Conservation (phyloP, 2,329 filamentous ascomycete genomes). For the Madurella fahalii region DNA sequence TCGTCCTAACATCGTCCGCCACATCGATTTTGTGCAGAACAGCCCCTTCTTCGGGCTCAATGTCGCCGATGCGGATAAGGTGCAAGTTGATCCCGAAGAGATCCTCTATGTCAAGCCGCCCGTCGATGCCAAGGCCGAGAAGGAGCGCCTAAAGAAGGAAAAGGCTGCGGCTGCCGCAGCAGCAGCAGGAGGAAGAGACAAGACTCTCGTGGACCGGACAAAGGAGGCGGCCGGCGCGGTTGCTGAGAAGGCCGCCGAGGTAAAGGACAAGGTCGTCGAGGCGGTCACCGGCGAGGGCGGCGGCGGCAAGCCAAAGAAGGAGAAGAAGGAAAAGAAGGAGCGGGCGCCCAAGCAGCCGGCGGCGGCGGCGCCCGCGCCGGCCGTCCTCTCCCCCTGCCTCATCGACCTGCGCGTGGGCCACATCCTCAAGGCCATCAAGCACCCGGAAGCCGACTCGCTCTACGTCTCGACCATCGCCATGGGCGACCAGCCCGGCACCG, state of each 20-base stretch:
- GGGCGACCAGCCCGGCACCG: conserved; percentile 78
- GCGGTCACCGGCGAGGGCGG: conserved; percentile 32
- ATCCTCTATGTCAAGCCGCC: conserved; percentile 85
- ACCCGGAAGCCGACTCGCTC: conserved; percentile 94
- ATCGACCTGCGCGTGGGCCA: conserved; percentile 97
- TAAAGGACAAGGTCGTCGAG: conserved; percentile 47
- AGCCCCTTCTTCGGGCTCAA: conserved; percentile 68
- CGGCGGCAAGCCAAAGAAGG: conserved; percentile 60
- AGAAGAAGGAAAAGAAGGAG: conserved; percentile 93
- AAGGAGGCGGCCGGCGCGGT: conserved; percentile 54
- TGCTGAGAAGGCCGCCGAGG: conserved; percentile 45
- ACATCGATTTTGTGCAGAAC: conserved; percentile 94
- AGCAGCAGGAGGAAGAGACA: conserved; percentile 42
- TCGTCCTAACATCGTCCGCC: conserved; percentile 84
- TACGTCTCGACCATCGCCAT: conserved; percentile 95
- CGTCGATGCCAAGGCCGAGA: conserved; percentile 88
- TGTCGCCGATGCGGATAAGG: conserved; percentile 68
- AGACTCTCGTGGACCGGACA: conserved; percentile 55
- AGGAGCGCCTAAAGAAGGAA: conserved; percentile 94
- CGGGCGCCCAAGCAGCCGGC: conserved; percentile 74
- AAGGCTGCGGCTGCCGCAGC: conserved; percentile 67
- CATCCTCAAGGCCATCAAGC: conserved; percentile 91
- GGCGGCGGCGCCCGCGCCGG: conserved; percentile 65
- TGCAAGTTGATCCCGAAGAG: conserved; percentile 72
- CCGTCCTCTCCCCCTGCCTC: conserved; percentile 74